Percentiles rank a stretch among this genome's conserved stretches.
These are phyloP conservation scores for Colletotrichum paranaense DNA, from an alignment of 2,329 filamentous ascomycete genomes.

Conservation along the genomic window DNA sequence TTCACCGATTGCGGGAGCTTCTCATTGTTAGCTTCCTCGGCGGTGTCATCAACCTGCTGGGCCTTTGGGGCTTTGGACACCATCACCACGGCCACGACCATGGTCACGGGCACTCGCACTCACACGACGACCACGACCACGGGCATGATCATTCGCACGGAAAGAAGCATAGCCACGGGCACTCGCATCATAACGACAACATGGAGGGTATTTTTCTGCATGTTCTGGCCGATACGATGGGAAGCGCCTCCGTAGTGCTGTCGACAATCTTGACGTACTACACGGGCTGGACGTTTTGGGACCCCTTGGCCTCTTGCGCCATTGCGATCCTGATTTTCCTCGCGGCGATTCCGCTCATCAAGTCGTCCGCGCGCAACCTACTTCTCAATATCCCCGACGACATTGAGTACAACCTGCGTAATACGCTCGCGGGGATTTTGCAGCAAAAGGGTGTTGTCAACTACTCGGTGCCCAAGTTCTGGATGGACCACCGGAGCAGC, in stretches of 20 bases:
- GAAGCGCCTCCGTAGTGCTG: constrained; percentile 92
- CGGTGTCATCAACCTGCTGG: constrained; percentile 89
- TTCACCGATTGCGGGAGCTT: constrained; percentile 86
- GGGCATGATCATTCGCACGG: constrained; percentile 53
- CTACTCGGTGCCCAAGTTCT: constrained; percentile 91
- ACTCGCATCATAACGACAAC: constrained; percentile 83
- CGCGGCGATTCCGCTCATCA: constrained; percentile 90
- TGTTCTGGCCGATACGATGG: constrained; percentile 92
- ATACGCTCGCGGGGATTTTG: constrained; percentile 84
- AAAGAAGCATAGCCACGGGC: constrained; percentile 52
- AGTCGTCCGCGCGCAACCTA: constrained; percentile 83
- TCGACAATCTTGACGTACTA: constrained; percentile 90
- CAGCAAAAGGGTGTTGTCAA: constrained; percentile 85
- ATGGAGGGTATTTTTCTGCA: constrained; percentile 98
- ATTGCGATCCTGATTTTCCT: constrained; percentile 94
- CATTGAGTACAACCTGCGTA: constrained; percentile 88
- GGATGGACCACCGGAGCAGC: constrained; percentile 77
- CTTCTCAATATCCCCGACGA: constrained; percentile 87
- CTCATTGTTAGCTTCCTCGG: constrained; percentile 90
- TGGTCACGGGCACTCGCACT: constrained; percentile 50
- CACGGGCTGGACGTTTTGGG: constrained; percentile 92
- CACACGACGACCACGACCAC: constrained; percentile 52
- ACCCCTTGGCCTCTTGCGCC: constrained; percentile 91
- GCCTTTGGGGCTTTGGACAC: constrained; percentile 86
- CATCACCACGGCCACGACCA: constrained; percentile 67